phyloP scores from a whole-genome alignment of 805 yeast genomes.

The Kluyveromyces starmeri region DNA sequence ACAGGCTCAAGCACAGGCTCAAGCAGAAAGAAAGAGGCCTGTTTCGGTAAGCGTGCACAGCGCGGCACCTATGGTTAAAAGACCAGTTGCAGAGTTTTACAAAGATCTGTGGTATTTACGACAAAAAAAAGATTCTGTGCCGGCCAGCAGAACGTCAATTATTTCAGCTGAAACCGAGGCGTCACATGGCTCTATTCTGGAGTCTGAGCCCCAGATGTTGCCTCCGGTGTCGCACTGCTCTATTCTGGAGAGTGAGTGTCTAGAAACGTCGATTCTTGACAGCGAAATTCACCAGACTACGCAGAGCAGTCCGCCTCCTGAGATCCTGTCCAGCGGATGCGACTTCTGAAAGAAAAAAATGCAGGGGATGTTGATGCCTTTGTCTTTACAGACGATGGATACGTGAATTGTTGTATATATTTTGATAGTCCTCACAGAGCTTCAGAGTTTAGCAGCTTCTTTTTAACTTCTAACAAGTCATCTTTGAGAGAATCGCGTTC shows the following conservation, averaged over 20 bases:
- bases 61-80: too few species aligned
- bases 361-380: too few species aligned
- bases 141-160: background rate
- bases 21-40: too few species aligned
- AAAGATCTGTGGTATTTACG: too few species aligned
- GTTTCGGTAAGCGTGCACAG: too few species aligned
- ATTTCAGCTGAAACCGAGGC: background rate
- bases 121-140: background rate
- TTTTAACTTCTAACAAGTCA: constrained; percentile 48
- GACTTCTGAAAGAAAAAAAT: background rate
- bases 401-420: too few species aligned
- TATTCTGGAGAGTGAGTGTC: constrained; percentile 3
- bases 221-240: constrained; percentile 1
- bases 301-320: constrained; percentile 11
- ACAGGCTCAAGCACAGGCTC: background rate
- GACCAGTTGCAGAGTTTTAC: too few species aligned
- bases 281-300: constrained; percentile 2
- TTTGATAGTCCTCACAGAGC: too few species aligned
- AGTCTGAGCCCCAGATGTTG: background rate
- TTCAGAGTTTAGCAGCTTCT: constrained; percentile 34
- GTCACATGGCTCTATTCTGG: constrained; percentile 2
- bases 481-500: constrained; percentile 75
- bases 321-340: constrained; percentile 4
- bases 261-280: constrained; percentile 1
- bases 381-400: too few species aligned